Evolutionary conservation across 768 basidiomycete species (phyloP), one percentile per base, ranked within the genome.

Genomic region (Suillus lakei): DNA sequence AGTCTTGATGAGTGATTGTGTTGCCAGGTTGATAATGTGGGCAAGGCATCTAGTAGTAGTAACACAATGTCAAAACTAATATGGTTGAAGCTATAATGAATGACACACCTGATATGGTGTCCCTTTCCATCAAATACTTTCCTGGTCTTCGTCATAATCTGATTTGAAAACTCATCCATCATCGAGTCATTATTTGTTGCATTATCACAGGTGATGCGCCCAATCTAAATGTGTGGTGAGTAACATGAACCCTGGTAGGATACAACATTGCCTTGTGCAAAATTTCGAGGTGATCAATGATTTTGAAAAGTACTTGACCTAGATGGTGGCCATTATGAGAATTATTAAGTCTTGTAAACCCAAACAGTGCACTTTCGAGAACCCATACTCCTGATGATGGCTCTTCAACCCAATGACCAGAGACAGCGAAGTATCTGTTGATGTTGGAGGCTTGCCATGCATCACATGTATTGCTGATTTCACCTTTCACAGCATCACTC

Each of bases 331-430:
- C 81, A 62, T 75, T 73, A 61, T 83, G 82, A 0, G 78, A 65
- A 10, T 69, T 73, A 62, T 83, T 82, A 30, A 83, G 62, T 12
- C 62, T 70, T 3, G 71, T 70, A 50, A 82, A 83, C 0, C 81
- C 79, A 18, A 81, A 61, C 0, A 83, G 68, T 1, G 75, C 72
- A 30, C 44, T 58, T 39, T 79, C 46, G 2, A 77, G 67, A 21
- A 59, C 63, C 77, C 77, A 81, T 12, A 63, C 16, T 1, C 56
- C 64, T 1, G 26, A 1, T 16, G 23, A 39, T 67, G 46, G 2
- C 63, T 78, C 77, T 63, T 81, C 76, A 54, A 81, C 73, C 77
- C 78, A 82, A 59, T 78, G 77, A 0, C 70, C 76, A 0, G 78
- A 81, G 1, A 81, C 77, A 4, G 77, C 77, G 65, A 80, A 78